These are phyloP conservation scores for Xylaria grammica DNA, from an alignment of 495 filamentous ascomycete genomes.

Conservation along the genomic window DNA sequence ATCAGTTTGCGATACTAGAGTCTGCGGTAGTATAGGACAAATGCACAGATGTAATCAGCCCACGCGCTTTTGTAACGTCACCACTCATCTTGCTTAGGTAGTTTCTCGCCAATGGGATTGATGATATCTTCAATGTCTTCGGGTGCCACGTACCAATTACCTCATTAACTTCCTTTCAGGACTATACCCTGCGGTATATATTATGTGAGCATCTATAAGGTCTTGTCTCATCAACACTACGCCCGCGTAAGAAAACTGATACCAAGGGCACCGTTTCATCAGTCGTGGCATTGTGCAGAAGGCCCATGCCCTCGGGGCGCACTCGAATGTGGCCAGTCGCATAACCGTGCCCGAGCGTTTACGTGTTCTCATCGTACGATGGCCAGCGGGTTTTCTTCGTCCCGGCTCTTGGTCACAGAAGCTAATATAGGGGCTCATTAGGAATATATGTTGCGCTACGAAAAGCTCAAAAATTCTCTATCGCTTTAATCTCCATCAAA, in stretches of 20 bases:
- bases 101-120: slow-evolving; percentile 34
- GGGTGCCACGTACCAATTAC: slow-evolving; percentile 59
- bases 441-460: too few species aligned
- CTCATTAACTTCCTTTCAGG: slow-evolving; percentile 50
- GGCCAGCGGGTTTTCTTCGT: not conserved
- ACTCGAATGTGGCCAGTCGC: not conserved
- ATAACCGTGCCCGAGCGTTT: not conserved
- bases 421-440: too few species aligned
- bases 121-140: slow-evolving; percentile 59
- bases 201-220: slow-evolving; percentile 45
- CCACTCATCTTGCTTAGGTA: not conserved
- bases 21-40: slow-evolving; percentile 28
- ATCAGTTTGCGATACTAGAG: slow-evolving; percentile 42
- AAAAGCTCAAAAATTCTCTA: too few species aligned
- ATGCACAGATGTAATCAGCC: not conserved
- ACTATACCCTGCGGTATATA: slow-evolving; percentile 37
- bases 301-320: not conserved
- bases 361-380: not conserved
- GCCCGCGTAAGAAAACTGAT: slow-evolving; percentile 53
- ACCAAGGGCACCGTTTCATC: slow-evolving; percentile 25
- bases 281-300: not conserved
- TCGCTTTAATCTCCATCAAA: too few species aligned
- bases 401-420: too few species aligned
- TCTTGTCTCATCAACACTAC: slow-evolving; percentile 49
- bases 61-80: not conserved